A percentile compares a stretch with the other conserved stretches of the same genome.
Conservation (phyloP, 306 rosid genomes). For the Oxytropis ochrocephala region DNA sequence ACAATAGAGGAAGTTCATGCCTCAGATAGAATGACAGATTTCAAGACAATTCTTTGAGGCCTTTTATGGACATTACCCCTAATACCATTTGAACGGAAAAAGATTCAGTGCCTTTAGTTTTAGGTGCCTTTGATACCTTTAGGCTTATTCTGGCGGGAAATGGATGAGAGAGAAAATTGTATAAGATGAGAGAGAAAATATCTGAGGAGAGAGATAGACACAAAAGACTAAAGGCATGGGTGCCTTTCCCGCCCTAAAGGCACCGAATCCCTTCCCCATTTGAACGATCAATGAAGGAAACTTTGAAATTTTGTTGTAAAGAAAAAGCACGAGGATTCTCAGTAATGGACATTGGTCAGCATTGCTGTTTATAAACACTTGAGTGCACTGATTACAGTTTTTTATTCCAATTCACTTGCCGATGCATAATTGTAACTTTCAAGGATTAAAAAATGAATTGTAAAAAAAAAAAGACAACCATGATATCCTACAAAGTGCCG, state of each 20-base stretch:
- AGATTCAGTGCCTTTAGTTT: too few species aligned
- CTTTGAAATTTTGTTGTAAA: not conserved
- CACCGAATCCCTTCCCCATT: too few species aligned
- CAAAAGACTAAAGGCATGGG: too few species aligned
- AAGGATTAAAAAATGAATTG: too few species aligned
- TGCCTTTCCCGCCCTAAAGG: too few species aligned
- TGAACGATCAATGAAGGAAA: not conserved
- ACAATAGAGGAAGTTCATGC: not conserved
- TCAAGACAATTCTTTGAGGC: not conserved
- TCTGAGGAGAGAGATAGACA: too few species aligned
- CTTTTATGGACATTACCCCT: not conserved
- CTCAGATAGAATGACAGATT: not conserved
- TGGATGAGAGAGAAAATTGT: too few species aligned
- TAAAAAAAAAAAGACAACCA: not conserved
- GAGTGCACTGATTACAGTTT: not conserved
- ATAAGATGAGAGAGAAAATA: too few species aligned
- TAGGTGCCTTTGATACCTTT: too few species aligned
- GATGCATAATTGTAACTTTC: not conserved
- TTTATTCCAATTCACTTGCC: not conserved
- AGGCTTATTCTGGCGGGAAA: too few species aligned
- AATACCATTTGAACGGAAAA: not conserved
- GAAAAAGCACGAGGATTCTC: not conserved
- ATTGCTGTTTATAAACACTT: not conserved
- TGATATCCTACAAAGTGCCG: not conserved
- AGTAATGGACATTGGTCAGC: not conserved